These are phyloP conservation scores for Lentinula novae-zelandiae DNA, from an alignment of 1,284 basidiomycete species.

Conservation along the genomic window DNA sequence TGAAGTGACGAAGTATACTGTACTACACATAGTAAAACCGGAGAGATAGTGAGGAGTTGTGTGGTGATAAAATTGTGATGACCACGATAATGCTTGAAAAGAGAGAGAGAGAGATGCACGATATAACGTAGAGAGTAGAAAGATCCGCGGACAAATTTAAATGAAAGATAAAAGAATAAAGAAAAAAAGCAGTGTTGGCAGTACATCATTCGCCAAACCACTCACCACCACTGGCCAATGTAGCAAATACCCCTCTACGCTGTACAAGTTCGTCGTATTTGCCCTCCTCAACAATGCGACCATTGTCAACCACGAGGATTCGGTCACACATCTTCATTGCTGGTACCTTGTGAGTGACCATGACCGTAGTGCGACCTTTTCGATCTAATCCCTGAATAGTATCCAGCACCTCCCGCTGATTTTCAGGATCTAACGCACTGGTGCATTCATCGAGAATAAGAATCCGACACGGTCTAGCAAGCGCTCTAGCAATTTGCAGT, in stretches of 20 bases:
- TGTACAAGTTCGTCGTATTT: conserved; percentile 70
- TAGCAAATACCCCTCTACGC: conserved; percentile 73
- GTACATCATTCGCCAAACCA: conserved; percentile 54
- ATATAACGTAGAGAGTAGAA: background rate
- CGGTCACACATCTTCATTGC: conserved; percentile 93
- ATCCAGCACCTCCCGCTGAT: conserved; percentile 73
- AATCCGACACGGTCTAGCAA: conserved; percentile 61
- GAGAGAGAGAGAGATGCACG: background rate
- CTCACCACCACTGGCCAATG: conserved; percentile 82
- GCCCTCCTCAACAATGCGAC: conserved; percentile 78
- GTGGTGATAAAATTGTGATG: background rate
- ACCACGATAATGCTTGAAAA: background rate
- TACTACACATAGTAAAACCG: conserved; percentile 1
- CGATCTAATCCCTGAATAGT: conserved; percentile 57
- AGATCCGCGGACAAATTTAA: background rate
- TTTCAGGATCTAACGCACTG: conserved; percentile 81
- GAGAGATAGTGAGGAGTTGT: background rate
- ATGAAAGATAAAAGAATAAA: conserved; percentile 1
- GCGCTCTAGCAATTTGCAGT: conserved; percentile 86
- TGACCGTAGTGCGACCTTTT: conserved; percentile 49
- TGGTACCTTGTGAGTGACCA: conserved; percentile 91
- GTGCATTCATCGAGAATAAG: conserved; percentile 95
- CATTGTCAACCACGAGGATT: conserved; percentile 79
- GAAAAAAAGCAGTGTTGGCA: conserved; percentile 14
- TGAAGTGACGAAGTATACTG: conserved; percentile 10